phyloP scores from a whole-genome alignment of 2,329 filamentous ascomycete genomes.

The Fusarium napiforme region DNA sequence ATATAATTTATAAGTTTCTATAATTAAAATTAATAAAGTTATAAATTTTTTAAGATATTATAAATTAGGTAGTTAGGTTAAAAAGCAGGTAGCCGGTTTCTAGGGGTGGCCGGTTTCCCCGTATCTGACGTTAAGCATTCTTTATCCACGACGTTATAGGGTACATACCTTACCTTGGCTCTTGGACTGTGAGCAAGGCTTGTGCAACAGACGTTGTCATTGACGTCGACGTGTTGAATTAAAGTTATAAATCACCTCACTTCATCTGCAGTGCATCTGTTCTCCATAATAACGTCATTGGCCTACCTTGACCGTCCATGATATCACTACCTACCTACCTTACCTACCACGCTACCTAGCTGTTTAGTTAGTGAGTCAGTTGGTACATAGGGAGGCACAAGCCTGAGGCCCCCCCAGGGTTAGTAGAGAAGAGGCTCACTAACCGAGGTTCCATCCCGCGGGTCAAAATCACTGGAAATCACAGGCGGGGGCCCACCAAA shows the following conservation, averaged over 20 bases:
- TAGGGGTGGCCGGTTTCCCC: no score
- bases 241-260: neutral
- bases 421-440: slow-evolving; percentile 12
- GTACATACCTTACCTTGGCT: neutral
- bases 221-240: neutral
- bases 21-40: no score
- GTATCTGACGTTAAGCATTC: neutral
- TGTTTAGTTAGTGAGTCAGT: neutral
- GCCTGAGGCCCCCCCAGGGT: neutral
- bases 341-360: neutral
- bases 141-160: neutral
- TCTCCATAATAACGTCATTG: neutral
- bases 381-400: neutral
- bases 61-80: no score
- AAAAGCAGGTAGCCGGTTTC: no score
- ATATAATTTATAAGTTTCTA: no score
- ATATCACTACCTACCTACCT: neutral
- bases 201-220: neutral
- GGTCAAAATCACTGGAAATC: slow-evolving; percentile 14
- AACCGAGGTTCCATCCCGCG: slow-evolving; percentile 43
- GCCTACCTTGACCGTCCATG: neutral
- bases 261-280: neutral
- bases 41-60: no score
- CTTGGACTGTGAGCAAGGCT: neutral
- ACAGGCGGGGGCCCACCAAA: slow-evolving; percentile 37